phyloP scores from a whole-genome alignment of 1,284 basidiomycete species.

The Leccinum pallidistipes region DNA sequence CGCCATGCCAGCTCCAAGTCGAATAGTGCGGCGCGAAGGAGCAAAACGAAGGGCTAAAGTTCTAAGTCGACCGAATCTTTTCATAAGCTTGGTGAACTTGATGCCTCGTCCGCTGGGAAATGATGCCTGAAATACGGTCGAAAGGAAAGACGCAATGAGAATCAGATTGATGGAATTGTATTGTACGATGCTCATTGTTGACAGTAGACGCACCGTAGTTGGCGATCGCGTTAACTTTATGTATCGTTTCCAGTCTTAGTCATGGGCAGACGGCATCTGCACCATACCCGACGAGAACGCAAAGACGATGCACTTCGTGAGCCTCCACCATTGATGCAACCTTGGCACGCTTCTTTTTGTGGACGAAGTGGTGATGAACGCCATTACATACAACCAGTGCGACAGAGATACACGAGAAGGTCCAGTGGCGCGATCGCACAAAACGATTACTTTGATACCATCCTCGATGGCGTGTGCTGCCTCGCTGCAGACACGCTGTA shows the following conservation, averaged over 20 bases:
- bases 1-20: constrained; percentile 8
- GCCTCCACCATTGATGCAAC: constrained; percentile 93
- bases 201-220: too few species aligned
- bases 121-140: too few species aligned
- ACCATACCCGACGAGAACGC: constrained; percentile 92
- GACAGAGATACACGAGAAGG: constrained; percentile 79
- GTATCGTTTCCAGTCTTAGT: constrained; percentile 90
- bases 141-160: too few species aligned
- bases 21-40: too few species aligned
- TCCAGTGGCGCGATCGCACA: constrained; percentile 83
- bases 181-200: too few species aligned
- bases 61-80: too few species aligned
- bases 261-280: constrained; percentile 96
- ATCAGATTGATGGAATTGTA: too few species aligned
- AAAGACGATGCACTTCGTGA: constrained; percentile 93
- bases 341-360: constrained; percentile 90
- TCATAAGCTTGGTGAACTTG: too few species aligned
- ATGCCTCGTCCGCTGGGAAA: too few species aligned
- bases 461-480: constrained; percentile 83
- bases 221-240: constrained; percentile 58
- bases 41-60: too few species aligned
- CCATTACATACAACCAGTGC: constrained; percentile 89
- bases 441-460: constrained; percentile 86
- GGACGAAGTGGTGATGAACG: constrained; percentile 88
- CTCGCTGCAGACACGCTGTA: constrained; percentile 72